phyloP scores from a whole-genome alignment of 257 asterid genomes.

The Solanum dulcamara region DNA sequence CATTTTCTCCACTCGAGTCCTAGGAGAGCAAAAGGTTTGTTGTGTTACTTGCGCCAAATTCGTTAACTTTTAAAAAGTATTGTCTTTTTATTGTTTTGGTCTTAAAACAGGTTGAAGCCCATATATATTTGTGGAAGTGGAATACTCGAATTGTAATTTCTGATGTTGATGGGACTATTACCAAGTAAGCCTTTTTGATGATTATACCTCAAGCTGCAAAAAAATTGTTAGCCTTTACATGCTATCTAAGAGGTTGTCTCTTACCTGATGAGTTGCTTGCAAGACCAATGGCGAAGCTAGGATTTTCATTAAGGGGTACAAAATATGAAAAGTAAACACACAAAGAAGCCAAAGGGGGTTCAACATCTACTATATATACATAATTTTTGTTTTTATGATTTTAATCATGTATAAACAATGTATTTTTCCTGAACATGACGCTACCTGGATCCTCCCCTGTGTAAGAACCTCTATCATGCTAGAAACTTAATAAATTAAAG shows the following conservation, averaged over 20 bases:
- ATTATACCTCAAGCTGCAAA: background rate
- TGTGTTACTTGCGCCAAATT: background rate
- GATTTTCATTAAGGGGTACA: background rate
- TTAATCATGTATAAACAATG: background rate
- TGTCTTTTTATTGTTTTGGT: background rate
- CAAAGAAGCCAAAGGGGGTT: background rate
- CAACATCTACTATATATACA: background rate
- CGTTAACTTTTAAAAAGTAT: background rate
- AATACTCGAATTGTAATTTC: conserved; percentile 93
- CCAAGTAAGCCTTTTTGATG: conserved; percentile 48
- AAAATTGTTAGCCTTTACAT: background rate
- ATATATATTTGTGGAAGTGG: conserved; percentile 99
- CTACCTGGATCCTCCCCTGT: background rate
- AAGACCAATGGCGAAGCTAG: background rate
- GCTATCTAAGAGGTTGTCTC: background rate
- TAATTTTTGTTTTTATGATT: background rate
- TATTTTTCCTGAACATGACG: background rate
- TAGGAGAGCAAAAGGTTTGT: conserved; percentile 82
- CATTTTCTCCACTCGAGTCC: conserved; percentile 75
- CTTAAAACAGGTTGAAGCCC: conserved; percentile 86
- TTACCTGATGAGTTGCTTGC: background rate
- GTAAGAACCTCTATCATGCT: background rate
- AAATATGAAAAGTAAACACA: background rate
- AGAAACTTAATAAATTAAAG: background rate
- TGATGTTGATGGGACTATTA: conserved; percentile 97